phyloP scores from a whole-genome alignment of 805 yeast genomes.

The Cyberlindnera americana region DNA sequence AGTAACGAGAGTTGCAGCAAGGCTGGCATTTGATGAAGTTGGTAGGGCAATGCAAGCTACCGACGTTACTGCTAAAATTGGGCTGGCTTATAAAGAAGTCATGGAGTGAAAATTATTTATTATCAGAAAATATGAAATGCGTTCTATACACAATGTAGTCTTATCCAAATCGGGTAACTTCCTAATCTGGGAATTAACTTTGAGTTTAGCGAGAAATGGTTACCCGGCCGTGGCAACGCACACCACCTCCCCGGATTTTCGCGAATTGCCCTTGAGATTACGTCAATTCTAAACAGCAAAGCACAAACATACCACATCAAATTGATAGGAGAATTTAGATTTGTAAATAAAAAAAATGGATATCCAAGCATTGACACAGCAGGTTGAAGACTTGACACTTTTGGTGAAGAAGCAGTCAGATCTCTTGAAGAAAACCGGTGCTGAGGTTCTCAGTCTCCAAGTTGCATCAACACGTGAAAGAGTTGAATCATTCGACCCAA shows the following conservation, averaged over 20 bases:
- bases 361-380: slow-evolving; percentile 18
- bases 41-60: slow-evolving; percentile 85
- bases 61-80: slow-evolving; percentile 68
- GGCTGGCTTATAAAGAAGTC: slow-evolving; percentile 46
- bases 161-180: too few species aligned
- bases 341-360: too few species aligned
- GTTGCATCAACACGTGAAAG: slow-evolving; percentile 47
- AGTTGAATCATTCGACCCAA: slow-evolving; percentile 29
- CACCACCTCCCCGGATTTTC: background rate
- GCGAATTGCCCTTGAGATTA: slow-evolving; percentile 2
- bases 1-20: slow-evolving; percentile 62
- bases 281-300: slow-evolving; percentile 2
- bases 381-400: slow-evolving; percentile 49
- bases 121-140: too few species aligned
- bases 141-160: too few species aligned
- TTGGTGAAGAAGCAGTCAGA: slow-evolving; percentile 62
- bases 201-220: too few species aligned
- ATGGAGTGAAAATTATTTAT: too few species aligned
- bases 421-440: slow-evolving; percentile 72
- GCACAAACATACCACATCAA: background rate
- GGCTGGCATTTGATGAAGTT: slow-evolving; percentile 57
- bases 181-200: too few species aligned
- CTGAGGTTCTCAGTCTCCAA: slow-evolving; percentile 69
- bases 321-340: too few species aligned
- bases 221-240: too few species aligned